These are phyloP conservation scores for Paracoccidioides lutzii DNA, from an alignment of 2,329 filamentous ascomycete genomes.

Conservation along the genomic window DNA sequence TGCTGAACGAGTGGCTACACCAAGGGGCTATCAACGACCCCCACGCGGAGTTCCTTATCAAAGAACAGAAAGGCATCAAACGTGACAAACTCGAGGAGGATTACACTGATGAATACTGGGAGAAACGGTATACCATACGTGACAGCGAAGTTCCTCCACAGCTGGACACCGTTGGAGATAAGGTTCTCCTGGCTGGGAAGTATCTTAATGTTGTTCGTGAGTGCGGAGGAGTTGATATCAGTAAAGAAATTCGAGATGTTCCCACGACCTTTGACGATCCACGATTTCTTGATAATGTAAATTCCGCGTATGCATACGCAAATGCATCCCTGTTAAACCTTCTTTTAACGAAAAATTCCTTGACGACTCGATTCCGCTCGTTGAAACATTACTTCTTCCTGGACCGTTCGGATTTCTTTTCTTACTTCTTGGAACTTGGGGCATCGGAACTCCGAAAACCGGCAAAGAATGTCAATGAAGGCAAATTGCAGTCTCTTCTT, in stretches of 20 bases:
- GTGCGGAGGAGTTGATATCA: slow-evolving; percentile 89
- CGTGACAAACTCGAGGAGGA: slow-evolving; percentile 85
- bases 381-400: slow-evolving; percentile 99
- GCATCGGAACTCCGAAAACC: slow-evolving; percentile 82
- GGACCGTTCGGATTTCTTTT: slow-evolving; percentile 94
- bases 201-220: slow-evolving; percentile 96
- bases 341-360: slow-evolving; percentile 79
- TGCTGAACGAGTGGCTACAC: slow-evolving; percentile 98
- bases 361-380: slow-evolving; percentile 75
- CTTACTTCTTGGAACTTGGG: slow-evolving; percentile 88
- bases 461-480: slow-evolving; percentile 75
- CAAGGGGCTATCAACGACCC: slow-evolving; percentile 91
- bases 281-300: slow-evolving; percentile 90
- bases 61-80: slow-evolving; percentile 89
- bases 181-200: slow-evolving; percentile 88
- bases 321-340: slow-evolving; percentile 87
- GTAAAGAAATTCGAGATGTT: slow-evolving; percentile 76
- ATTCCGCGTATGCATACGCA: slow-evolving; percentile 84
- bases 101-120: slow-evolving; percentile 99
- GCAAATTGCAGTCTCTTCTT: slow-evolving; percentile 88
- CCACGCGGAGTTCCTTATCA: slow-evolving; percentile 85
- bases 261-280: slow-evolving; percentile 84
- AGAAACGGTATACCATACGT: slow-evolving; percentile 88
- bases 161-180: slow-evolving; percentile 79
- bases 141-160: slow-evolving; percentile 87